Evolutionary conservation across 1,284 basidiomycete genomes (phyloP).

Genomic region (Agaricales sp.): DNA sequence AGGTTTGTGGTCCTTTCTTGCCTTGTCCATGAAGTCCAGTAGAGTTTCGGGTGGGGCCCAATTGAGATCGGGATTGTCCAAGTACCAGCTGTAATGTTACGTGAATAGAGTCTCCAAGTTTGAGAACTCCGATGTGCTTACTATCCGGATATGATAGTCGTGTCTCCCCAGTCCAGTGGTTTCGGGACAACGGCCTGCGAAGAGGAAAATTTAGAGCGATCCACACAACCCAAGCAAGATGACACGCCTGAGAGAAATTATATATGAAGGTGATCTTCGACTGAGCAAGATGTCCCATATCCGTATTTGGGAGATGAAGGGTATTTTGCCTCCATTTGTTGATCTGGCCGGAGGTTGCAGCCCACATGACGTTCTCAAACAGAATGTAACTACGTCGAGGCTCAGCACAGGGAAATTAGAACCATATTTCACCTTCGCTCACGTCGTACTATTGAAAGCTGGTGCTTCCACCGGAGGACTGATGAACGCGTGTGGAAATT

Average conservation of each 20-base stretch:
- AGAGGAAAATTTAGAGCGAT: slow-evolving; percentile 8
- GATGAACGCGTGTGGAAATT: slow-evolving; percentile 58
- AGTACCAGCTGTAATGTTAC: slow-evolving; percentile 39
- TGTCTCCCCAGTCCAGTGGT: slow-evolving; percentile 70
- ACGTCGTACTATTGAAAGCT: slow-evolving; percentile 44
- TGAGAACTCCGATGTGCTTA: slow-evolving; percentile 17
- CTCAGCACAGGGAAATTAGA: slow-evolving; percentile 2
- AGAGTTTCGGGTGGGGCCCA: slow-evolving; percentile 49
- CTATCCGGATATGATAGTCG: slow-evolving; percentile 54
- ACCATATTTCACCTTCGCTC: too few species aligned
- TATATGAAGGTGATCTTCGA: slow-evolving; percentile 66
- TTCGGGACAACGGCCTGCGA: slow-evolving; percentile 51
- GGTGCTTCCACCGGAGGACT: slow-evolving; percentile 42
- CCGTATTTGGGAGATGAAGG: slow-evolving; percentile 47
- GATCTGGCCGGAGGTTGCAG: slow-evolving; percentile 61
- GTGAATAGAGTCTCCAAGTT: not conserved
- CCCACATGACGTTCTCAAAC: slow-evolving; percentile 74
- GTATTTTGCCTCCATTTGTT: slow-evolving; percentile 61
- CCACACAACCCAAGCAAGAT: not conserved
- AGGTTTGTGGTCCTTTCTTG: slow-evolving; percentile 45
- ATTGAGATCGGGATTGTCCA: slow-evolving; percentile 50
- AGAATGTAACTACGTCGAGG: slow-evolving; percentile 36
- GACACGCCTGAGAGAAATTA: slow-evolving; percentile 23
- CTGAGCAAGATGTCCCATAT: slow-evolving; percentile 55
- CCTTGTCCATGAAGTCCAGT: slow-evolving; percentile 44